Base-by-base conservation (phyloP, 1,284 basidiomycete species). In the Lignosus rhinocerotis region DNA sequence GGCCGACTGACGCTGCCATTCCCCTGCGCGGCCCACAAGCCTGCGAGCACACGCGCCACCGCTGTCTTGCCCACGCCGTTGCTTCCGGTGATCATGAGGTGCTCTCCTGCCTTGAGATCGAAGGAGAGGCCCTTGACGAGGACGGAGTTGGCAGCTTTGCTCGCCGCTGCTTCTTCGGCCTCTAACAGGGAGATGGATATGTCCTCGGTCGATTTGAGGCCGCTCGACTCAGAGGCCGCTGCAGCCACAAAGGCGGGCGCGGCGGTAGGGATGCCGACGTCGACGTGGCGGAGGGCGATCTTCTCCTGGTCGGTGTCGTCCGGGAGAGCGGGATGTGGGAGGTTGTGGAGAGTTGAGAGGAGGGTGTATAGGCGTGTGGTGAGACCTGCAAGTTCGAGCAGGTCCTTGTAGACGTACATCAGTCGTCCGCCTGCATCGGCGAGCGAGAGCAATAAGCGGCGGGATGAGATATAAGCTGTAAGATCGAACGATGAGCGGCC, bases 11-110 rank as follows among this genome's bases (percentile, higher is more conserved):
- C 70, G 63, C 69, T 61, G 19, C 79, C 67, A 8, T 74, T 72
- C 65, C 73, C 86, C 69, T 70, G 84, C 66, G 83, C 78, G 0
- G 84, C 81, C 96, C 96, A 99, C 3, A 98, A 77, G 7, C 93
- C 92, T 1, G 94, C 94, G 4, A 98, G 77, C 8, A 99, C 91
- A 9, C 96, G 83, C 1, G 95, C 94, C 33, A 98, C 86, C 6
- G 93, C 88, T 0, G 94, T 96, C 79, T 99, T 98, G 0, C 96
- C 96, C 1, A 96, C 93, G 0, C 93, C 93, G 65, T 94, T 94
- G 63, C 91, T 90, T 1, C 96, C 96, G 0, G 94, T 96, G 69
- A 98, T 94, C 83, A 98, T 90, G 5, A 96, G 78, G 71, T 98
- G 96, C 73, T 97, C 91, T 6, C 93, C 92, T 12, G 85, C 80